Base-by-base conservation (phyloP, 257 asterid genomes). In the Solanum neorickii region DNA sequence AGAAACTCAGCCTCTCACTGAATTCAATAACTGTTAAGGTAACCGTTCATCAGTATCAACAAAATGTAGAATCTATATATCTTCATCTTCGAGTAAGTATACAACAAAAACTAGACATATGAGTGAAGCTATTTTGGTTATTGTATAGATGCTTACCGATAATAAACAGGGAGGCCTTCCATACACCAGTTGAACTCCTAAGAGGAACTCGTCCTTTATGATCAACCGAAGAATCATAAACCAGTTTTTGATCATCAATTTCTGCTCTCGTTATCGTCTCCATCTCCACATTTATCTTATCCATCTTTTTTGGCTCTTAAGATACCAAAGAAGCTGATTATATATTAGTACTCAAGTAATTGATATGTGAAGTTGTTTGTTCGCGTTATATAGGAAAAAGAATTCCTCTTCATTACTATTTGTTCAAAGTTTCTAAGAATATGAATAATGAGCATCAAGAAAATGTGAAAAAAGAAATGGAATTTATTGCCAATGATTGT, bases 111-210 rank as follows among this genome's bases (percentile, higher is more conserved):
- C 15, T 23, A 42, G 65, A 77, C 39, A 77, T 23, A n/a, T 42
- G 44, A 42, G 37, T 41, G 83, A 77, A 44, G n/a, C 83, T 42
- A 77, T 77, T 77, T 42, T 5, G 60, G 23, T 44, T n/a, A 62
- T 42, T 77, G 35, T 31, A 76, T 42, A 42, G 14, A 77, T 46
- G 42, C 87, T 27, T 93, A 96, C 99, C 96, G 16, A 97, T 91
- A 42, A 95, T 97, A 91, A 94, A 96, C 85, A 94, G 92, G 46
- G 99, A 92, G 83, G 99, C 99, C 88, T 89, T 95, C 99, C 99
- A 97, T 41, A 92, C 93, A 75, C 99, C 99, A 52, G 99, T 97
- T 12, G 98, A 90, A 86, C 92, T 90, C 42, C 99, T 92, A 21
- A 89, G 90, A 44, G 99, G 99, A 87, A 93, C 72, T 86, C 93